These are phyloP conservation scores for Strigomonas galati DNA, from an alignment of 208 protist genomes.

Conservation along the genomic window DNA sequence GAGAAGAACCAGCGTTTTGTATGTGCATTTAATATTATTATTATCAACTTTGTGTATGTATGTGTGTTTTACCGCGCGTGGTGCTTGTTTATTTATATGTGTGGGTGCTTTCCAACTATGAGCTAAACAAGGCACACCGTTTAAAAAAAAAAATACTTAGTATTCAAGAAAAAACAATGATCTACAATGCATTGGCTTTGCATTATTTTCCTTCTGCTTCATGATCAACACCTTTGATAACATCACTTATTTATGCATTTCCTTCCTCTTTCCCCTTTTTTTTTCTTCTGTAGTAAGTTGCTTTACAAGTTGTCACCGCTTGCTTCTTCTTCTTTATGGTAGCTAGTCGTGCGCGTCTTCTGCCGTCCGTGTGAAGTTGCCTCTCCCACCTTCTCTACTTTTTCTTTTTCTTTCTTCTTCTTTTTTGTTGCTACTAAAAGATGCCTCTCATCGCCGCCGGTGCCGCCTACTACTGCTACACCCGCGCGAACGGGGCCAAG, in stretches of 20 bases:
- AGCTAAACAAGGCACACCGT: neutral
- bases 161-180: constrained; percentile 5
- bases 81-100: constrained; percentile 13
- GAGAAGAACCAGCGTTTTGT: neutral
- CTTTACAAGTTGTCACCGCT: no score
- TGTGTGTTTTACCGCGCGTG: constrained; percentile 4
- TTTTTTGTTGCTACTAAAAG: neutral
- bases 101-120: neutral
- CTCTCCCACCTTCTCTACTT: no score
- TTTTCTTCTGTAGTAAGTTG: neutral
- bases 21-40: neutral
- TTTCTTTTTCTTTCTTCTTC: no score
- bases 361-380: neutral
- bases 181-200: neutral
- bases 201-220: constrained; percentile 8
- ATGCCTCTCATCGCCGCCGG: neutral
- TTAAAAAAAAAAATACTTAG: constrained; percentile 2
- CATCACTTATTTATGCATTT: constrained; percentile 4
- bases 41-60: constrained; percentile 1
- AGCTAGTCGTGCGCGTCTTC: neutral
- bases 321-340: neutral
- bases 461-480: neutral
- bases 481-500: neutral
- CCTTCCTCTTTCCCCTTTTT: constrained; percentile 14
- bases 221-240: no score